These are phyloP conservation scores for Pleurotus tuoliensis DNA, from an alignment of 768 basidiomycete genomes.

Conservation along the genomic window DNA sequence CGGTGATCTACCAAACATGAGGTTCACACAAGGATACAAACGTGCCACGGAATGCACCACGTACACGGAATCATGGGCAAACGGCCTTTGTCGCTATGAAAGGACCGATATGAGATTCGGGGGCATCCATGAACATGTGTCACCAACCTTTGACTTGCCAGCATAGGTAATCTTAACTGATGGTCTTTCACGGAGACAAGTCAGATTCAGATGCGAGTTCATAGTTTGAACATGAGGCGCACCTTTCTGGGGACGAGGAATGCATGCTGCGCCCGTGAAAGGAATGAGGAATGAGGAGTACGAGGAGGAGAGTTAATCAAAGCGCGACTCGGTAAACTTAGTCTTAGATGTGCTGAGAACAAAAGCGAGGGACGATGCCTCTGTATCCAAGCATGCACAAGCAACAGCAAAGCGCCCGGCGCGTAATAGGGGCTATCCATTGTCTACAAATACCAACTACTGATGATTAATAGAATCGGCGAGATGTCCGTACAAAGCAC, in stretches of 20 bases:
- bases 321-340: not conserved
- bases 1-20: too few relatives aligned
- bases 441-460: too few relatives aligned
- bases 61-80: not conserved
- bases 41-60: not conserved
- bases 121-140: too few relatives aligned
- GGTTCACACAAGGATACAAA: not conserved
- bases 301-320: not conserved
- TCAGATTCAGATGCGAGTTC: not conserved
- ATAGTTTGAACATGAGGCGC: not conserved
- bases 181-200: not conserved
- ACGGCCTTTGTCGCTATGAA: conserved; percentile 6
- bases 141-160: conserved; percentile 3
- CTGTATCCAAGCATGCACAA: not conserved
- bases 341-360: not conserved
- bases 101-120: not conserved
- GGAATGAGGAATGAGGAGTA: not conserved
- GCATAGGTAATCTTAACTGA: conserved; percentile 5
- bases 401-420: not conserved
- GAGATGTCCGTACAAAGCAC: too few relatives aligned
- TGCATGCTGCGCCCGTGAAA: not conserved
- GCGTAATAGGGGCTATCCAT: too few relatives aligned
- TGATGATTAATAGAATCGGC: too few relatives aligned
- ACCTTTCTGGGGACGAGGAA: conserved; percentile 5
- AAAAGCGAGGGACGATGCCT: not conserved